A percentile compares a stretch with the other conserved stretches of the same genome.
phyloP scores from a whole-genome alignment of 2,329 filamentous ascomycete genomes.

The Teratosphaeria epicoccoides region DNA sequence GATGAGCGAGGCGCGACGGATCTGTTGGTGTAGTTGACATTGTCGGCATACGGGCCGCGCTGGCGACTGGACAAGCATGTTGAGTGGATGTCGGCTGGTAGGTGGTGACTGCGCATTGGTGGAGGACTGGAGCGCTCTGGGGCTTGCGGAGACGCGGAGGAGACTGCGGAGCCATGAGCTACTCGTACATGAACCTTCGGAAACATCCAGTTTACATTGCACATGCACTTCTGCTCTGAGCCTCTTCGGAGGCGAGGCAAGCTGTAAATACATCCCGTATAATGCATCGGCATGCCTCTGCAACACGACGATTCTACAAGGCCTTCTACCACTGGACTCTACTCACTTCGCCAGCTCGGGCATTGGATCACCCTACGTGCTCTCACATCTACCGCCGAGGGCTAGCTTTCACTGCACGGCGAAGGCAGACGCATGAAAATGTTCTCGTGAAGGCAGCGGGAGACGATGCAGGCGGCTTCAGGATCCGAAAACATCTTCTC shows the following conservation, averaged over 20 bases:
- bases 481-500: background rate
- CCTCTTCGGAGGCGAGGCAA: background rate
- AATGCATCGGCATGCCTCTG: slow-evolving; percentile 3
- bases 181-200: background rate
- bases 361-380: background rate
- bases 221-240: background rate
- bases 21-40: slow-evolving; percentile 36
- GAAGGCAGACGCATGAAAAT: background rate
- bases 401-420: background rate
- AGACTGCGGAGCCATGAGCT: background rate
- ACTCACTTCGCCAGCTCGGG: slow-evolving; percentile 8
- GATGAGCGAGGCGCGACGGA: slow-evolving; percentile 75
- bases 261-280: background rate
- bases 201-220: background rate
- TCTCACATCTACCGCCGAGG: background rate
- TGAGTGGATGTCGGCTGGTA: background rate
- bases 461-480: no score
- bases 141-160: background rate
- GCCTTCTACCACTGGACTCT: slow-evolving; percentile 36
- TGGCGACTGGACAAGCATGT: background rate
- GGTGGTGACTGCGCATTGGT: background rate
- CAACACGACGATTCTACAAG: slow-evolving; percentile 31
- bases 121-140: background rate
- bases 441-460: background rate
- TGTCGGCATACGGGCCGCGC: slow-evolving; percentile 3